phyloP scores from a whole-genome alignment of 768 basidiomycete genomes.

The Cystofilobasidium ferigula region DNA sequence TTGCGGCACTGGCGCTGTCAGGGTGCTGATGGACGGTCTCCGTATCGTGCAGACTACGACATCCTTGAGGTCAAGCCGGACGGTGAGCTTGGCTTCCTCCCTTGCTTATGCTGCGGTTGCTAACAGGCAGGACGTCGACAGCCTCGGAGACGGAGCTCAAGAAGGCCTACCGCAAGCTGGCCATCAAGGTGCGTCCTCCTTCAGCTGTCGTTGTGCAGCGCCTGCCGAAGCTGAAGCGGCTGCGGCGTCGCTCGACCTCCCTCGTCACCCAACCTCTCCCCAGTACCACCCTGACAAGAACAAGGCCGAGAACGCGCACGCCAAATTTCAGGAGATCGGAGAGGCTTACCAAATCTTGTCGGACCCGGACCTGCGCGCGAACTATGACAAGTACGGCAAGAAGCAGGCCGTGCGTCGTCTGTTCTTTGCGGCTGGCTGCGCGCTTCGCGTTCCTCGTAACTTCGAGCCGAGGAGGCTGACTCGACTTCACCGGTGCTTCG shows the following conservation, averaged over 20 bases:
- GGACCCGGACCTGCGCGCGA: conserved; percentile 62
- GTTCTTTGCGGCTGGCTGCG: conserved; percentile 36
- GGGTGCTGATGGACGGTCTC: no score
- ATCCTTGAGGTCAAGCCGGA: conserved; percentile 37
- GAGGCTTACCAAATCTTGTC: conserved; percentile 82
- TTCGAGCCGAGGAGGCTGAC: background rate
- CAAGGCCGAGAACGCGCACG: conserved; percentile 71
- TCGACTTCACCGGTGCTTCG: background rate
- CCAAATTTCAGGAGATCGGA: conserved; percentile 94
- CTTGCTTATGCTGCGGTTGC: background rate
- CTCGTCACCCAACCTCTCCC: background rate
- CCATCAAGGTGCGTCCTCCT: conserved; percentile 61
- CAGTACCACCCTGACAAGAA: conserved; percentile 62
- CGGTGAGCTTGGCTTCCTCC: conserved; percentile 6
- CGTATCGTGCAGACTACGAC: conserved; percentile 32
- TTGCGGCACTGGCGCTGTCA: background rate
- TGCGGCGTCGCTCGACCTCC: no score
- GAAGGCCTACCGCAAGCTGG: conserved; percentile 88
- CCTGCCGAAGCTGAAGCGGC: conserved; percentile 5
- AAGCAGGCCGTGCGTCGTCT: conserved; percentile 50
- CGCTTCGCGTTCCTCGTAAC: background rate
- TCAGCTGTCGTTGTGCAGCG: background rate
- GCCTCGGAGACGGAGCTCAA: conserved; percentile 49
- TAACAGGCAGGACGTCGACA: background rate
- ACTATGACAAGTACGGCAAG: conserved; percentile 94